These are phyloP conservation scores for Pestalotiopsis sp. DNA, from an alignment of 2,329 filamentous ascomycete genomes.

Conservation along the genomic window DNA sequence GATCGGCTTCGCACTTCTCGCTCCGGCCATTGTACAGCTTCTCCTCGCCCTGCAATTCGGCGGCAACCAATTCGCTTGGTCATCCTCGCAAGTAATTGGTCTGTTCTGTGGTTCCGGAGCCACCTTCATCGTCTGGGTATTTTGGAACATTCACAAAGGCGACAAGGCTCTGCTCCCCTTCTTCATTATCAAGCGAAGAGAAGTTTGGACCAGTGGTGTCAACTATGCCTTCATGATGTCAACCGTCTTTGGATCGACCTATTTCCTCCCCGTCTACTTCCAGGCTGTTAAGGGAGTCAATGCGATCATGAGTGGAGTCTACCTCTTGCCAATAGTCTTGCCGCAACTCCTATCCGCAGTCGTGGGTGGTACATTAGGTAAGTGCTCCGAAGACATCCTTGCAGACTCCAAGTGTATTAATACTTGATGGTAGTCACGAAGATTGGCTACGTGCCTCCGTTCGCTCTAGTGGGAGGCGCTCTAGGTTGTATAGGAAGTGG, in stretches of 20 bases:
- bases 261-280: conserved; percentile 4
- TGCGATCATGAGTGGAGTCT: not conserved
- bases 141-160: not conserved
- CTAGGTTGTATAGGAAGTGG: conserved; percentile 20
- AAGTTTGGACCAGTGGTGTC: not conserved
- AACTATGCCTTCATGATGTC: not conserved
- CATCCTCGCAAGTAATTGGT: not conserved
- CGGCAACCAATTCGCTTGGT: not conserved
- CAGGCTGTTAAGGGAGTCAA: conserved; percentile 1
- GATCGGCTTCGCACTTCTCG: not conserved
- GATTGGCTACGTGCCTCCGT: conserved; percentile 23
- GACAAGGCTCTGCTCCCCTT: not conserved
- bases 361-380: conserved; percentile 2
- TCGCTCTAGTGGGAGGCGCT: conserved; percentile 16
- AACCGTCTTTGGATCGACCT: not conserved
- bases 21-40: not conserved
- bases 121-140: not conserved
- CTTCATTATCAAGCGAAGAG: not conserved
- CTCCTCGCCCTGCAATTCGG: not conserved
- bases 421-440: conserved; percentile 16
- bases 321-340: not conserved
- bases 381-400: not conserved
- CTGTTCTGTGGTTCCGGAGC: not conserved
- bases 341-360: not conserved
- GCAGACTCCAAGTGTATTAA: not conserved